Percentiles rank a stretch among this genome's conserved stretches.
phyloP scores from a whole-genome alignment of 2,329 filamentous ascomycete species.

The Berkeleyomyces rouxiae region DNA sequence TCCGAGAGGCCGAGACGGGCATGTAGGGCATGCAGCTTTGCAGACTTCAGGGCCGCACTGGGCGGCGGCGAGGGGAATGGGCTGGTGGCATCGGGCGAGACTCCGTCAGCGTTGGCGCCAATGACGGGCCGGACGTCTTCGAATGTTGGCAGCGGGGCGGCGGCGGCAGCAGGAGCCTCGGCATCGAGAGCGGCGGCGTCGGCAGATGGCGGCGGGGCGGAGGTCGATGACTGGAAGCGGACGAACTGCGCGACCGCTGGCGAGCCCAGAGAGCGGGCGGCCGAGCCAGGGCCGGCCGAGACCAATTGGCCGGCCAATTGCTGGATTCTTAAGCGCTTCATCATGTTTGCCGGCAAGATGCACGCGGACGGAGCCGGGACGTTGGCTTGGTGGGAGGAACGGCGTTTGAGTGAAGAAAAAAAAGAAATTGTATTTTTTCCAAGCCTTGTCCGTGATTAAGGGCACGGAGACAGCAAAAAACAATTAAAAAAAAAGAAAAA shows the following conservation, averaged over 20 bases:
- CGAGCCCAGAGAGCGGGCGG: constrained; percentile 3
- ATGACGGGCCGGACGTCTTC: constrained; percentile 13
- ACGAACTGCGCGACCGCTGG: constrained; percentile 10
- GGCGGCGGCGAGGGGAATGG: constrained; percentile 55
- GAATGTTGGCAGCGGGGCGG: constrained; percentile 8
- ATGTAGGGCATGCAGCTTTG: constrained; percentile 85
- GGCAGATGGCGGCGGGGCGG: constrained; percentile 16
- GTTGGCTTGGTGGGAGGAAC: constrained; percentile 1
- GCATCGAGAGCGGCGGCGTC: constrained; percentile 16
- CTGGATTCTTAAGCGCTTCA: constrained; percentile 15
- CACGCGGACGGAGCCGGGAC: neutral
- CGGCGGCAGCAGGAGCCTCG: constrained; percentile 8
- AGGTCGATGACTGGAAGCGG: constrained; percentile 22
- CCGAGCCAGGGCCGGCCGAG: constrained; percentile 6
- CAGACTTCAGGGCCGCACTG: constrained; percentile 49
- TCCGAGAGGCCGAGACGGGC: constrained; percentile 69
- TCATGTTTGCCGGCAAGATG: constrained; percentile 9
- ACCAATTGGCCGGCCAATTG: constrained; percentile 14
- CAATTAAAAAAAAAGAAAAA: neutral
- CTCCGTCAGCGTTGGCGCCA: constrained; percentile 20
- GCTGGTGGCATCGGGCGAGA: constrained; percentile 20
- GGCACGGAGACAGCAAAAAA: neutral
- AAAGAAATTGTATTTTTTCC: neutral
- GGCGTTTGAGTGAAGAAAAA: neutral
- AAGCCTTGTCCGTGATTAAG: neutral